Base-by-base conservation (phyloP, 306 rosid genomes). In the Dalbergia oliveri region DNA sequence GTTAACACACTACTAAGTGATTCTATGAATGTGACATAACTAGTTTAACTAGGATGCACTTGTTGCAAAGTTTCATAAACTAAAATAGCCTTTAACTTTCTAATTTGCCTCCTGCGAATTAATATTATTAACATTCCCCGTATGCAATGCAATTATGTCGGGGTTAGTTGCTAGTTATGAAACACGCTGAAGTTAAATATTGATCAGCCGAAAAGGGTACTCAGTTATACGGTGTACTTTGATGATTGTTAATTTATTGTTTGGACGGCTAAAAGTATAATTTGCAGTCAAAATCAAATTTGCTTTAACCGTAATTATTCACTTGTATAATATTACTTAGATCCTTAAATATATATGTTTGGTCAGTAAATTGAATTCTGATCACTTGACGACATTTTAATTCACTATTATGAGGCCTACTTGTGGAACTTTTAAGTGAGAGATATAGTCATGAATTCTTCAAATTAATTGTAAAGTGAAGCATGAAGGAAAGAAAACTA, bases 21-120 rank as follows among this genome's bases (percentile, higher is more conserved):
- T 81, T 74, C 61, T 81, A 11, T 56, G 86, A 78, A 11, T 73
- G 81, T 37, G 79, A 74, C 79, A 74, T 68, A 16, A 74, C 77
- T 73, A 82, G 61, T 15, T 77, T 69, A 76, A 69, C 67, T 50
- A 72, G 67, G 39, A 33, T 13, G 74, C 79, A 69, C 60, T 21
- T 64, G 67, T 67, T 62, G 53, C 39, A 45, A 66, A 50, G 72
- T 61, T 66, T 16, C 62, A 7, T 49, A 49, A 15, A 6, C n/a
- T 65, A 34, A 72, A 49, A 34, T 13, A 4, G 39, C 75, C 60
- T 8, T 72, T 11, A 34, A 67, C 63, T 78, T 61, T 58, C 34
- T 3, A 47, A 69, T 60, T 59, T 73, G 64, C 68, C 68, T 83
- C 79, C 39, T 72, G 9, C 33, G n/a, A 66, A 65, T 57, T 54